Evolutionary conservation across 495 filamentous ascomycete genomes (phyloP), one percentile per base, ranked within the genome.

Genomic region (Aspergillus nanangensis): DNA sequence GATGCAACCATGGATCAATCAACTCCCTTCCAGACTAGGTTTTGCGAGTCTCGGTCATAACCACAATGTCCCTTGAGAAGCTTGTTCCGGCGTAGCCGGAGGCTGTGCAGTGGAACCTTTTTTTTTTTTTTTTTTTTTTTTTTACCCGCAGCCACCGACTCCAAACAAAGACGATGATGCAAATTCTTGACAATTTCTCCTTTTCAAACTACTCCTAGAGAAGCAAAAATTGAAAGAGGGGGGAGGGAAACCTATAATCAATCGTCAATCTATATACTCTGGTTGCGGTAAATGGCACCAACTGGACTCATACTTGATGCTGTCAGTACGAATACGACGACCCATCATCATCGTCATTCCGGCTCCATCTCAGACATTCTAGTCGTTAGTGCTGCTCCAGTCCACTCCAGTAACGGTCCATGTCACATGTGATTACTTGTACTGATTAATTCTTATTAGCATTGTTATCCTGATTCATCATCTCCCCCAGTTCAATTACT

Each of bases 101-200:
- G 66, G 62, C 64, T 67, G 62, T 66, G 64, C 52, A 57, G 65
- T 65, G 63, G 65, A 65, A 58, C 56, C 60, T 55, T 13, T 44
- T 49, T 47, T 47, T 55, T 57, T 33, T 51, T 47, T 40, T 51
- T 51, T 44, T 41, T 32, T 50, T 44, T 44, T 38, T 46, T 32
- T 37, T 47, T 47, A 27, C 17, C 23, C 36, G 27, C 24, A 23
- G 13, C 37, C 37, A 39, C 37, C 36, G 21, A n/a, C 37, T 13
- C 19, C 19, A 18, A 15, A 39, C 20, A 39, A 19, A 18, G 17
- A 22, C 21, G 17, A 39, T 8, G 37, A 25, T 34, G 38, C 29
- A 22, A 23, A 20, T 40, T 49, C 20, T 25, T 21, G 21, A n/a
- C 20, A 22, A 20, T 36, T 14, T 14, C 4, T 18, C 14, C 15